Conservation (phyloP, 768 basidiomycete species). For the Leccinellum luteum region DNA sequence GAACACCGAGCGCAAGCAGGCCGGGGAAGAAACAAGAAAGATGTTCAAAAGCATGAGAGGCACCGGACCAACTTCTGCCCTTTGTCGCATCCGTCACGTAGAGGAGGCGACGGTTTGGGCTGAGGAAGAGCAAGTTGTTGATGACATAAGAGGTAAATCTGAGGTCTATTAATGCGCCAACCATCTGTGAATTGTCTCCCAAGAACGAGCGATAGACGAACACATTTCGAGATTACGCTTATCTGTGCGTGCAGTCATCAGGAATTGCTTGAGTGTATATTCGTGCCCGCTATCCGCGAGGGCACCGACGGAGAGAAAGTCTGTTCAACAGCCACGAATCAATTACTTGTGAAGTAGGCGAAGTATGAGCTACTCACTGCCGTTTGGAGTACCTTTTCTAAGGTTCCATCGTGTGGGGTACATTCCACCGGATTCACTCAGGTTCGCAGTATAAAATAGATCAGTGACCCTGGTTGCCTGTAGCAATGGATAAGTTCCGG, state of each 20-base stretch:
- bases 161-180: constrained; percentile 44
- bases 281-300: constrained; percentile 73
- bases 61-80: constrained; percentile 22
- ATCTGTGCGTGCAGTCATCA: constrained; percentile 63
- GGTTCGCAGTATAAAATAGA: constrained; percentile 44
- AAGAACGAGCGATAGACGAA: constrained; percentile 32
- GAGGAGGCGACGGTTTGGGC: constrained; percentile 31
- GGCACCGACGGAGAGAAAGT: constrained; percentile 56
- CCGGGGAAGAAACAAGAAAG: constrained; percentile 79
- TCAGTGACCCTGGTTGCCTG: constrained; percentile 52
- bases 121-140: constrained; percentile 41
- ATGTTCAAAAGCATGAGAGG: constrained; percentile 61
- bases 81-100: constrained; percentile 56
- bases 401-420: constrained; percentile 60
- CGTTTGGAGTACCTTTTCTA: constrained; percentile 39
- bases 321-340: constrained; percentile 12
- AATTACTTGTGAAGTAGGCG: not conserved
- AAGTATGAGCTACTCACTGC: constrained; percentile 38
- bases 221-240: constrained; percentile 63
- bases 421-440: constrained; percentile 54
- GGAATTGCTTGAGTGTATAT: constrained; percentile 71
- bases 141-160: constrained; percentile 59
- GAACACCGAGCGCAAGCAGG: constrained; percentile 67
- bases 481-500: not conserved
- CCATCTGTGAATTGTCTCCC: not conserved